These are phyloP conservation scores for Ochromonadaceae sp. DNA, from an alignment of 352 stramenopile species.

Conservation along the genomic window DNA sequence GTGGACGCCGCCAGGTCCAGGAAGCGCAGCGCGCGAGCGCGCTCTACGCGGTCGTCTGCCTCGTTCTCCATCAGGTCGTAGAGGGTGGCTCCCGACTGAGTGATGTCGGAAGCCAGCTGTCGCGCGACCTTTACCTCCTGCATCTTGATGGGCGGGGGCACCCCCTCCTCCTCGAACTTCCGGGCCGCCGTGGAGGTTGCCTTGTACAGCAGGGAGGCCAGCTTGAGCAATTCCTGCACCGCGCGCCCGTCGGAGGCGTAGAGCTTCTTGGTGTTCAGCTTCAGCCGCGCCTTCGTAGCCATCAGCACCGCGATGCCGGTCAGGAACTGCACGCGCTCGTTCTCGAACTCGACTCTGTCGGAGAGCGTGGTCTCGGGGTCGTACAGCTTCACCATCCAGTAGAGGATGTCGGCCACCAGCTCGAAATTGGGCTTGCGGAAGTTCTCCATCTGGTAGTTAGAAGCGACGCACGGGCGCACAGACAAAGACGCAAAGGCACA, in stretches of 20 bases:
- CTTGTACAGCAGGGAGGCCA: slow-evolving; percentile 77
- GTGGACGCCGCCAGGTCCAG: slow-evolving; percentile 42
- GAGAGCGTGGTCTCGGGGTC: slow-evolving; percentile 53
- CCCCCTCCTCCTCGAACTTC: slow-evolving; percentile 46
- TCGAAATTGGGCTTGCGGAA: slow-evolving; percentile 91
- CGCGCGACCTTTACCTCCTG: slow-evolving; percentile 65
- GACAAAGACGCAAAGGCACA: too few relatives aligned
- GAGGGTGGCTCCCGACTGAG: slow-evolving; percentile 68
- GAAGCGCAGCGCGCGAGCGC: slow-evolving; percentile 67
- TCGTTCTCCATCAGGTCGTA: slow-evolving; percentile 76
- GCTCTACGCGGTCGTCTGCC: slow-evolving; percentile 50
- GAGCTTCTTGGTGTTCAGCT: slow-evolving; percentile 81
- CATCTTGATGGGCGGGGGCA: slow-evolving; percentile 27
- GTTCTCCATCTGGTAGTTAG: slow-evolving; percentile 78
- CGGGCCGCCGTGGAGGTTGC: slow-evolving; percentile 31
- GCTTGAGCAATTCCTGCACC: slow-evolving; percentile 68
- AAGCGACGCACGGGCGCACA: too few relatives aligned
- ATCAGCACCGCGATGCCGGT: slow-evolving; percentile 46
- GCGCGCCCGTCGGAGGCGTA: slow-evolving; percentile 81
- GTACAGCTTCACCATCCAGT: slow-evolving; percentile 83
- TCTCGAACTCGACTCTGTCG: slow-evolving; percentile 82
- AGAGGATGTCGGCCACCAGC: slow-evolving; percentile 81
- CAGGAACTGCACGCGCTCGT: slow-evolving; percentile 82
- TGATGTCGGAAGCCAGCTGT: slow-evolving; percentile 76
- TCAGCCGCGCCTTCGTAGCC: slow-evolving; percentile 67